Conservation (phyloP, 805 yeast genomes). For the Saccharomycopsis synnaedendra region DNA sequence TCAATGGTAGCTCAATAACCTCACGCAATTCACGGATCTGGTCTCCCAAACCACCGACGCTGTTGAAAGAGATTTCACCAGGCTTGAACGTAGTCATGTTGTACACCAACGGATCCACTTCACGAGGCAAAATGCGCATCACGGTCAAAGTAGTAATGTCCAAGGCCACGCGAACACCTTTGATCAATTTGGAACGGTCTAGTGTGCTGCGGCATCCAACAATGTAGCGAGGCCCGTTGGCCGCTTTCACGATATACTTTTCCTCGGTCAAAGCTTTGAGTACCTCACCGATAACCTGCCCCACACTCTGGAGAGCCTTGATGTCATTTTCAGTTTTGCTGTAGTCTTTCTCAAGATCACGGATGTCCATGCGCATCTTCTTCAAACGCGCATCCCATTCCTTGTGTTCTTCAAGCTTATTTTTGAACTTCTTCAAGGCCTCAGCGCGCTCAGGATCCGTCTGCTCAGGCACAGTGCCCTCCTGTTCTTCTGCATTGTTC, state of each 20-base stretch:
- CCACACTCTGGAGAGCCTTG: slow-evolving; percentile 93
- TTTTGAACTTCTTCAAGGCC: slow-evolving; percentile 70
- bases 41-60: slow-evolving; percentile 92
- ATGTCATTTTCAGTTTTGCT: slow-evolving; percentile 95
- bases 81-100: slow-evolving; percentile 98
- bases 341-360: slow-evolving; percentile 71
- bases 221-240: slow-evolving; percentile 94
- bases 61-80: slow-evolving; percentile 90
- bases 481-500: slow-evolving; percentile 25
- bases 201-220: slow-evolving; percentile 95
- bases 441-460: slow-evolving; percentile 63
- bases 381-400: slow-evolving; percentile 89
- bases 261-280: slow-evolving; percentile 92
- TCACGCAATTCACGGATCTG: slow-evolving; percentile 95
- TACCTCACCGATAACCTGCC: slow-evolving; percentile 95
- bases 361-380: slow-evolving; percentile 69
- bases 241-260: slow-evolving; percentile 89
- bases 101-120: slow-evolving; percentile 95
- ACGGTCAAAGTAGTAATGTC: slow-evolving; percentile 97
- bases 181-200: slow-evolving; percentile 69
- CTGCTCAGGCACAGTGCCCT: slow-evolving; percentile 18
- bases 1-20: slow-evolving; percentile 92
- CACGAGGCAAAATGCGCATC: slow-evolving; percentile 94
- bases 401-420: slow-evolving; percentile 83
- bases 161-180: slow-evolving; percentile 91